Conservation (phyloP, 352 stramenopile species). For the Phytophthora macrochlamydospora region DNA sequence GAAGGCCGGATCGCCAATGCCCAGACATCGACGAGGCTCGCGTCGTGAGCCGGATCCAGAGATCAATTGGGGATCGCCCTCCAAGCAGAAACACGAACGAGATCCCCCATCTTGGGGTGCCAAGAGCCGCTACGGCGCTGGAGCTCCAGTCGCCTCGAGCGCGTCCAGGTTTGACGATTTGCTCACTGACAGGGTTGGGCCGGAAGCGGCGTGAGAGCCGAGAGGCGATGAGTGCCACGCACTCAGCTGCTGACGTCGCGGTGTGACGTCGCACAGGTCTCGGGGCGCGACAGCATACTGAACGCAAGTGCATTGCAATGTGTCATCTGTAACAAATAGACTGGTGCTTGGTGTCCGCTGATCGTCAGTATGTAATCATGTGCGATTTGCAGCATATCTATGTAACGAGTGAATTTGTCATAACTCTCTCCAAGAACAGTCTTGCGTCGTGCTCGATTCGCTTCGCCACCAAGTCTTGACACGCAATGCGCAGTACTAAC, state of each 20-base stretch:
- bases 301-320: neutral
- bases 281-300: neutral
- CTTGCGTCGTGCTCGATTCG: neutral
- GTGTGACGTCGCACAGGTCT: neutral
- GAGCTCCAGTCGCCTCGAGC: slow-evolving; percentile 1
- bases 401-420: slow-evolving; percentile 14
- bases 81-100: slow-evolving; percentile 10
- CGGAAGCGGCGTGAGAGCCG: neutral
- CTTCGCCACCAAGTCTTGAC: neutral
- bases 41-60: slow-evolving; percentile 31
- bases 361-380: neutral
- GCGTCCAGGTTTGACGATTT: slow-evolving; percentile 34
- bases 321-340: slow-evolving; percentile 10
- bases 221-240: neutral
- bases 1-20: slow-evolving; percentile 29
- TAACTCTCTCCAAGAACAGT: slow-evolving; percentile 11
- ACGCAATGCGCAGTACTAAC: neutral
- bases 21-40: neutral
- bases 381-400: slow-evolving; percentile 12
- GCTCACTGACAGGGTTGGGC: slow-evolving; percentile 13
- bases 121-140: slow-evolving; percentile 3
- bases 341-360: neutral
- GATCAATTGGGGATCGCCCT: slow-evolving; percentile 16
- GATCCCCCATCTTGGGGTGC: slow-evolving; percentile 1
- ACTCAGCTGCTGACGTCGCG: neutral